These are phyloP conservation scores for Claviceps fusiformis DNA, from an alignment of 2,329 filamentous ascomycete genomes.

Conservation along the genomic window DNA sequence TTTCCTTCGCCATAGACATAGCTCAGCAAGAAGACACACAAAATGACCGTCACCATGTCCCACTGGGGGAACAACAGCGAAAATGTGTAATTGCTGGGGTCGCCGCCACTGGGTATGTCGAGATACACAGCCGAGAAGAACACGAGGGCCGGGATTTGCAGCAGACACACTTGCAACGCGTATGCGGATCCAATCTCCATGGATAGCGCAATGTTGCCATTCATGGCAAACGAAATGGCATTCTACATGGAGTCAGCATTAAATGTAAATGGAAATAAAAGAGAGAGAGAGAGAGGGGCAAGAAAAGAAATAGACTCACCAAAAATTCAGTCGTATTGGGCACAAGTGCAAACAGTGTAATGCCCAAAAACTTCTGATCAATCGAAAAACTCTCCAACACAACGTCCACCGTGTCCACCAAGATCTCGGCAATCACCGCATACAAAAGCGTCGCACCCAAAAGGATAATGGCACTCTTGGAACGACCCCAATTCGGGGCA, in stretches of 20 bases:
- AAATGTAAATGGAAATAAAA: no score
- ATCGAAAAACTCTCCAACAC: constrained; percentile 81
- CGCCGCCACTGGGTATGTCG: constrained; percentile 21
- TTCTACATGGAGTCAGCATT: constrained; percentile 44
- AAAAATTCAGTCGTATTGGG: constrained; percentile 97
- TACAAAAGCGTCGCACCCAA: constrained; percentile 83
- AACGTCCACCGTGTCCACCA: constrained; percentile 95
- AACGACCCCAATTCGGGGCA: constrained; percentile 94
- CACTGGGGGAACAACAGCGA: constrained; percentile 93
- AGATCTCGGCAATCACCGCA: constrained; percentile 91
- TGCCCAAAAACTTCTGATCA: constrained; percentile 93
- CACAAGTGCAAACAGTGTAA: constrained; percentile 90
- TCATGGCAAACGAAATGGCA: constrained; percentile 98
- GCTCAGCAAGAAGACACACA: constrained; percentile 90
- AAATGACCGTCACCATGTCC: constrained; percentile 95
- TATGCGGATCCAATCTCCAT: constrained; percentile 99
- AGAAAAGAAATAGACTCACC: constrained; percentile 35
- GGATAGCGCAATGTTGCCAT: constrained; percentile 93
- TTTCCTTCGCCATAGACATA: constrained; percentile 98
- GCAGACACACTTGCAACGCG: constrained; percentile 84
- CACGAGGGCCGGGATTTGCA: constrained; percentile 88
- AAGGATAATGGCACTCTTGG: constrained; percentile 80
- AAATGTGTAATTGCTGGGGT: constrained; percentile 50
- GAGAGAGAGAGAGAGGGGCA: not conserved
- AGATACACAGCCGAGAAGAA: constrained; percentile 74